Base-by-base conservation (phyloP, 1,139 yeast species). In the Scheffersomyces quercinus region DNA sequence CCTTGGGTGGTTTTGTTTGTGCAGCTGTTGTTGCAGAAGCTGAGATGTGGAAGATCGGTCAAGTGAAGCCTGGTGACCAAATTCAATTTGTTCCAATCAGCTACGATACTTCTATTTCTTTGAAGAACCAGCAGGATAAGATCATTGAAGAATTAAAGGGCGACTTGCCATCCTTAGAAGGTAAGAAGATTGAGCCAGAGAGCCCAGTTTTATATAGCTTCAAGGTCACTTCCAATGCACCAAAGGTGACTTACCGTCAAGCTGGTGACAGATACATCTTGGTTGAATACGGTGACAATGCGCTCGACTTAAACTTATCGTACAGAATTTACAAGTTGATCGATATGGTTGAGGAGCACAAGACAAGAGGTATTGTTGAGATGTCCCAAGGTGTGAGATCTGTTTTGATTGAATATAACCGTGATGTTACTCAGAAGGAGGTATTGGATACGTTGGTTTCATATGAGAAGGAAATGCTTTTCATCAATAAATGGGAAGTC, bases 41-140 rank as follows among this genome's bases (percentile, higher is more conserved):
- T 29, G 99, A 93, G 70, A 82, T 93, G 86, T 93, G 98, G 98
- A 93, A 93, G 71, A 87, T 93, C 62, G 99, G 99, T 42, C 98
- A 93, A 70, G 91, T 88, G 40, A 90, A 88, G 65, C 97, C 98
- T 5, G 98, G 98, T 59, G 98, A 91, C 58, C 57, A 65, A 47
- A 82, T 93, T 51, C 80, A 80, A 55, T 93, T 93, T 71, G 81
- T 83, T 42, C 97, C 97, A 37, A 75, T 93, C 39, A 60, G 82
- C 9, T 85, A 80, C 58, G 82, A 79, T 32, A 69, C 77, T 45
- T 97, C 98, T 5, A 75, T 85, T 55, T 60, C 63, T 13, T 71
- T 90, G 62, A 85, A 82, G 66, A 56, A 58, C 29, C 64, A 70
- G 3, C 95, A 86, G 60, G 89, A 87, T 56, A 54, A 56, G 32